phyloP scores from a whole-genome alignment of 2,329 filamentous ascomycete genomes.

The Alternaria sp. region DNA sequence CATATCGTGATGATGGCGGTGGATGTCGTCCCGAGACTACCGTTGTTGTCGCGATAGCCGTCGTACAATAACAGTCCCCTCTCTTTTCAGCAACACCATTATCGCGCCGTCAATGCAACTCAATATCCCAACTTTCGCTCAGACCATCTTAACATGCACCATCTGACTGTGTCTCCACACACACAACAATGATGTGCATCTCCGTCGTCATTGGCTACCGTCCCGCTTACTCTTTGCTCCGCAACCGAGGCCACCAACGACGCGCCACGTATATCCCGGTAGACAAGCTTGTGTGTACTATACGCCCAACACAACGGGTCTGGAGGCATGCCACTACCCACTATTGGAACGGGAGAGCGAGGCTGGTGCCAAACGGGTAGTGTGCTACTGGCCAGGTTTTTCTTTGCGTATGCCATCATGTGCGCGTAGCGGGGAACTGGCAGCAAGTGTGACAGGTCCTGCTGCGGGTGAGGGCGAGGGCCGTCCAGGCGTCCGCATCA shows the following conservation, averaged over 20 bases:
- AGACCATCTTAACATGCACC: constrained; percentile 17
- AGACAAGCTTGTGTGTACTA: constrained; percentile 25
- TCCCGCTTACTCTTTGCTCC: constrained; percentile 26
- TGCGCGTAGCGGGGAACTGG: constrained; percentile 30
- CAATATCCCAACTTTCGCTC: constrained; percentile 20
- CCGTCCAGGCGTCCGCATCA: constrained; percentile 40
- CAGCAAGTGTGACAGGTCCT: constrained; percentile 44
- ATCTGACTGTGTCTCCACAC: constrained; percentile 21
- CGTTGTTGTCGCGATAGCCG: constrained; percentile 22
- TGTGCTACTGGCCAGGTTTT: constrained; percentile 14
- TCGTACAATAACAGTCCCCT: neutral
- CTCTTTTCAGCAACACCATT: constrained; percentile 18
- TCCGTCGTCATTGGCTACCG: constrained; percentile 35
- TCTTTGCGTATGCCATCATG: constrained; percentile 29
- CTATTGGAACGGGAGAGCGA: constrained; percentile 17
- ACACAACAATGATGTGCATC: constrained; percentile 12
- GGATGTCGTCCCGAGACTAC: constrained; percentile 5
- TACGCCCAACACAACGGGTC: constrained; percentile 24
- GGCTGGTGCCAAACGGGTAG: constrained; percentile 20
- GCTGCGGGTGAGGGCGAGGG: constrained; percentile 44
- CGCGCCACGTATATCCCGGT: constrained; percentile 50
- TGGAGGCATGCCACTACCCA: constrained; percentile 33
- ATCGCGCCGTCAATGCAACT: constrained; percentile 23
- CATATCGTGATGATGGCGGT: constrained; percentile 9
- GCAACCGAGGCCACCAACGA: constrained; percentile 39